A percentile compares a stretch with the other conserved stretches of the same genome.
Conservation (phyloP, 371 early-diverging fungal genomes). For the Rhizopus microsporus region DNA sequence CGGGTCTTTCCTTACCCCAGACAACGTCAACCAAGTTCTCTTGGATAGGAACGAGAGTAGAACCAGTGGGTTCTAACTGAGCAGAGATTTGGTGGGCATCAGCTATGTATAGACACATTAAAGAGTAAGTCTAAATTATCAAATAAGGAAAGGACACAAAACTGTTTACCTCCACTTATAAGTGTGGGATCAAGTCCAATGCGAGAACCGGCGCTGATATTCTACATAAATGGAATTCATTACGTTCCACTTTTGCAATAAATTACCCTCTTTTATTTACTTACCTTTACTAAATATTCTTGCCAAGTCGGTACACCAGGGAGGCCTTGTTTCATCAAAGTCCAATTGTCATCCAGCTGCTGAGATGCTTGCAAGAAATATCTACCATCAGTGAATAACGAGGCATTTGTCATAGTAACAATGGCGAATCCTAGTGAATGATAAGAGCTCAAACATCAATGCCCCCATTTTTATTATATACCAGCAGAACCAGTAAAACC, state of each 20-base stretch:
- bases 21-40: constrained; percentile 83
- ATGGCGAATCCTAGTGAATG: constrained; percentile 66
- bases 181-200: constrained; percentile 90
- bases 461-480: constrained; percentile 12
- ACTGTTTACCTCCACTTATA: constrained; percentile 64
- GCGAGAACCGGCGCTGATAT: constrained; percentile 64
- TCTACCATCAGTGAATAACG: constrained; percentile 97
- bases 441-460: constrained; percentile 4
- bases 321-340: constrained; percentile 89
- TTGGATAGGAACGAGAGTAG: constrained; percentile 57
- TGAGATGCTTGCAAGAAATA: constrained; percentile 98
- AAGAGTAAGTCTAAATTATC: too few species aligned
- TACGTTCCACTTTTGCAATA: not conserved
- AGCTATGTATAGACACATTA: constrained; percentile 22
- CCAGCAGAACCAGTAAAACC: constrained; percentile 99
- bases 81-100: constrained; percentile 63
- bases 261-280: not conserved
- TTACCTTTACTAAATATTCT: constrained; percentile 72
- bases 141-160: not conserved
- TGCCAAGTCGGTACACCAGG: constrained; percentile 87
- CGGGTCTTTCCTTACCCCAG: constrained; percentile 77
- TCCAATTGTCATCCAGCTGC: constrained; percentile 92
- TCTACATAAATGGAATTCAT: constrained; percentile 25
- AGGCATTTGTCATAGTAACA: constrained; percentile 68
- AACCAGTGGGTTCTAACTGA: constrained; percentile 55